These are phyloP conservation scores for Hygrocybe punicea DNA, from an alignment of 768 basidiomycete genomes.

Conservation along the genomic window DNA sequence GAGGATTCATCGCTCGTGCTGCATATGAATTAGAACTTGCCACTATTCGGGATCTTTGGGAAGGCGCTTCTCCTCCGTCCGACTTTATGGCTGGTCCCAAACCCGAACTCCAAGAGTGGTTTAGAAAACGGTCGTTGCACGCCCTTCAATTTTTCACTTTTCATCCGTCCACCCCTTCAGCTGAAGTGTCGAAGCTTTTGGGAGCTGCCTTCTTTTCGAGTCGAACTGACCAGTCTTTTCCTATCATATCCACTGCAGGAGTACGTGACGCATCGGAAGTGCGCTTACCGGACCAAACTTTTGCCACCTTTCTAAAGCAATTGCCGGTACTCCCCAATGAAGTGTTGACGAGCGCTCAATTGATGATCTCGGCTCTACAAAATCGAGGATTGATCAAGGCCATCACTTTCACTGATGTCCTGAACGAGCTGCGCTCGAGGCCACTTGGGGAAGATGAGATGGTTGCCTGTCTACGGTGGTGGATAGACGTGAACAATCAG, in stretches of 20 bases:
- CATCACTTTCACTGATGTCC: constrained; percentile 79
- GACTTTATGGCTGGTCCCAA: constrained; percentile 26
- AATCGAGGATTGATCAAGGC: constrained; percentile 62
- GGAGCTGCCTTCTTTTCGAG: constrained; percentile 79
- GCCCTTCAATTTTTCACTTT: constrained; percentile 89
- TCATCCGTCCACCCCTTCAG: constrained; percentile 79
- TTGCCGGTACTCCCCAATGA: constrained; percentile 70
- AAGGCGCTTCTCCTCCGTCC: constrained; percentile 38
- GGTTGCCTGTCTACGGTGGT: constrained; percentile 85
- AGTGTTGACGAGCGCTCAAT: constrained; percentile 51
- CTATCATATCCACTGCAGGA: constrained; percentile 73
- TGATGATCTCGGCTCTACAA: constrained; percentile 60
- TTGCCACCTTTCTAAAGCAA: constrained; percentile 71
- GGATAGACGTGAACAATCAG: constrained; percentile 49
- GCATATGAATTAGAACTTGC: constrained; percentile 83
- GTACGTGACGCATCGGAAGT: constrained; percentile 63
- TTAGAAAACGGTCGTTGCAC: constrained; percentile 67
- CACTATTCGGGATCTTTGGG: constrained; percentile 59
- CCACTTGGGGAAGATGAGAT: constrained; percentile 73
- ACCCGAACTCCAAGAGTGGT: constrained; percentile 44
- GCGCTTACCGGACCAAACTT: constrained; percentile 67
- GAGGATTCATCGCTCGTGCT: constrained; percentile 75
- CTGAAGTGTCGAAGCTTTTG: constrained; percentile 67
- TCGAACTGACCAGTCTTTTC: constrained; percentile 47
- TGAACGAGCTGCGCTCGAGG: constrained; percentile 67